These are phyloP conservation scores for Emergomyces pasteurianus DNA, from an alignment of 2,329 filamentous ascomycete genomes.

Conservation along the genomic window DNA sequence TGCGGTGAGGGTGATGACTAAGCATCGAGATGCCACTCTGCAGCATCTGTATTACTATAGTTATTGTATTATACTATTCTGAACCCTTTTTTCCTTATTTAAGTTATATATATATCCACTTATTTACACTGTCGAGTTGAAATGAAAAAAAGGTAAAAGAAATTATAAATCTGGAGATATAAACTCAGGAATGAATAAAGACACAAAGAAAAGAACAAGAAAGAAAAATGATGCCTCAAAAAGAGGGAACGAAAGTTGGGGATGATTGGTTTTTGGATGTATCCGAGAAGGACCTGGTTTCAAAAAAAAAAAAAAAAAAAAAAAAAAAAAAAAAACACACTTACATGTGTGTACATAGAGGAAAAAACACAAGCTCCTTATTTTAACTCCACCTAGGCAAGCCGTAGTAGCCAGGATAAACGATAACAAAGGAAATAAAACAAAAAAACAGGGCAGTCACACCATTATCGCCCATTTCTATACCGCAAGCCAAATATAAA, in stretches of 20 bases:
- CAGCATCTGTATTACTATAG: too few species aligned
- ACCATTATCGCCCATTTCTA: background rate
- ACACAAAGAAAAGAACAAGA: background rate
- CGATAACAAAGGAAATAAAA: background rate
- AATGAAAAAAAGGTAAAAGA: background rate
- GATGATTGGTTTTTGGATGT: background rate
- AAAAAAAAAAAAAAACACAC: too few species aligned
- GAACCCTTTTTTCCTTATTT: background rate
- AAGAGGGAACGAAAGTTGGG: background rate
- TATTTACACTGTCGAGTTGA: background rate
- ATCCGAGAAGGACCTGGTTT: background rate
- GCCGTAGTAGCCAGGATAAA: background rate
- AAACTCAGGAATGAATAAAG: background rate
- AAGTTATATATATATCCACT: background rate
- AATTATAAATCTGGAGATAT: background rate
- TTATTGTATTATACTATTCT: background rate
- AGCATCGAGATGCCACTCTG: too few species aligned
- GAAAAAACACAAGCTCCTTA: background rate
- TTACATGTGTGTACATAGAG: too few species aligned
- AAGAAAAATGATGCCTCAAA: background rate
- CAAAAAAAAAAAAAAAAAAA: too few species aligned
- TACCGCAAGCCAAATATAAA: background rate
- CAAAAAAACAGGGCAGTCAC: background rate
- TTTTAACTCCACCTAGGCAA: background rate
- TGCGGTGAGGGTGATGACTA: too few species aligned